Evolutionary conservation across 352 stramenopile species (phyloP).

Genomic region (Globisporangium yorkense): DNA sequence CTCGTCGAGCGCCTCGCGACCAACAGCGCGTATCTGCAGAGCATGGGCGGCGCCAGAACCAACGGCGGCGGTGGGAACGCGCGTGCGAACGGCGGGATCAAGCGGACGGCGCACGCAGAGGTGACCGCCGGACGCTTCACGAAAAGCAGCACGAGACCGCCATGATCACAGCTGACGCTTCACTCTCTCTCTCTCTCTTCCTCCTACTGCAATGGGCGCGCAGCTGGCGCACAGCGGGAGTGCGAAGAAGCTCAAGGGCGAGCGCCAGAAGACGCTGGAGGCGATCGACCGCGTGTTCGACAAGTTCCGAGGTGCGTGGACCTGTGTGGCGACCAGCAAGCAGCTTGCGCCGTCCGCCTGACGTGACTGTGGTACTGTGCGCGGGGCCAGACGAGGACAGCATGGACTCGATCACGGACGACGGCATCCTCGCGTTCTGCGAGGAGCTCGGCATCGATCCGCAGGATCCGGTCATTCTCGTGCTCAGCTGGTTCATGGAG

Average conservation of each 20-base stretch:
- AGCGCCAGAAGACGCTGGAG: slow-evolving; percentile 23
- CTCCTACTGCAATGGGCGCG: background rate
- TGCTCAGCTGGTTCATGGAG: slow-evolving; percentile 76
- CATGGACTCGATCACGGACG: slow-evolving; percentile 63
- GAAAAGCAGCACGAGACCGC: background rate
- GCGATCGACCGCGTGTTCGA: slow-evolving; percentile 57
- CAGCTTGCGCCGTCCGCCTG: too few species aligned
- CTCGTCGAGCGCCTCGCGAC: slow-evolving; percentile 65
- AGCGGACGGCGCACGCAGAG: slow-evolving; percentile 26
- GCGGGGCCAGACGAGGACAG: slow-evolving; percentile 46
- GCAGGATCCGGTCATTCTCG: slow-evolving; percentile 77
- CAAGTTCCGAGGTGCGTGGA: slow-evolving; percentile 43
- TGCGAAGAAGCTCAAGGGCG: slow-evolving; percentile 53
- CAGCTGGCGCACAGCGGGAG: slow-evolving; percentile 8
- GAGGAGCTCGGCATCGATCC: slow-evolving; percentile 61
- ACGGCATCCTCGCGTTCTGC: slow-evolving; percentile 74
- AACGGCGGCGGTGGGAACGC: slow-evolving; percentile 9
- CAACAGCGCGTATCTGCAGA: slow-evolving; percentile 44
- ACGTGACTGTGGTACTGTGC: too few species aligned
- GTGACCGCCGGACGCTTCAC: background rate
- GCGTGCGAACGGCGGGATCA: slow-evolving; percentile 21
- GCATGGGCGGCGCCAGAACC: slow-evolving; percentile 3
- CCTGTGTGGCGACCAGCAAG: too few species aligned
- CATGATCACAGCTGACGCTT: background rate
- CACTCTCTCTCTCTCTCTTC: too few species aligned